phyloP scores from a whole-genome alignment of 345 rosid genomes.

The Corchorus capsularis region DNA sequence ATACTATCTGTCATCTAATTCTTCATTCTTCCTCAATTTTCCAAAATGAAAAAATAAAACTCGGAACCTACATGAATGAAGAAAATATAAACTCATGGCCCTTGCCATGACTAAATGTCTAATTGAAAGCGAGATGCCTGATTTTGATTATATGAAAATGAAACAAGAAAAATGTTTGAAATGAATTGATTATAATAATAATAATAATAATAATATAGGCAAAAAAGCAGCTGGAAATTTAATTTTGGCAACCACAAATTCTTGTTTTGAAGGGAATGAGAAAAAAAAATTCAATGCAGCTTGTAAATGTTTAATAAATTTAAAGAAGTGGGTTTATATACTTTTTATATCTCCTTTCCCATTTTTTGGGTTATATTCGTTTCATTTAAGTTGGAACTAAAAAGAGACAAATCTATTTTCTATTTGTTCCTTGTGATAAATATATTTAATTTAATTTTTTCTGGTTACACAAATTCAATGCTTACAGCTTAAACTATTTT shows the following conservation, averaged over 20 bases:
- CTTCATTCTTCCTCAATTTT: too few relatives aligned
- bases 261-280: too few relatives aligned
- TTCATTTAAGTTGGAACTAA: background rate
- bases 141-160: background rate
- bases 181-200: background rate
- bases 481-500: too few relatives aligned
- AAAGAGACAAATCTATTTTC: background rate
- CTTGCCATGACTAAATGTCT: background rate
- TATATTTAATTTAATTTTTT: background rate
- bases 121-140: background rate
- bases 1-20: too few relatives aligned
- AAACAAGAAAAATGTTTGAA: background rate
- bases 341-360: background rate
- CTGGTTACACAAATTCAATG: too few relatives aligned
- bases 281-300: too few relatives aligned
- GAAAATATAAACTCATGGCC: background rate
- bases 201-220: background rate
- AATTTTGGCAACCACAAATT: too few relatives aligned
- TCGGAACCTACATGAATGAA: too few relatives aligned
- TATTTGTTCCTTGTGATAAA: too few relatives aligned
- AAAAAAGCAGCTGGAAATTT: background rate
- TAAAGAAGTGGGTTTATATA: background rate
- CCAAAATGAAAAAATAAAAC: too few relatives aligned
- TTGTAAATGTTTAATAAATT: background rate
- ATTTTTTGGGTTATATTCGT: background rate